Evolutionary conservation across 2,329 filamentous ascomycete genomes (phyloP), one percentile per base, ranked within the genome.

Genomic region (Trichophyton simii): DNA sequence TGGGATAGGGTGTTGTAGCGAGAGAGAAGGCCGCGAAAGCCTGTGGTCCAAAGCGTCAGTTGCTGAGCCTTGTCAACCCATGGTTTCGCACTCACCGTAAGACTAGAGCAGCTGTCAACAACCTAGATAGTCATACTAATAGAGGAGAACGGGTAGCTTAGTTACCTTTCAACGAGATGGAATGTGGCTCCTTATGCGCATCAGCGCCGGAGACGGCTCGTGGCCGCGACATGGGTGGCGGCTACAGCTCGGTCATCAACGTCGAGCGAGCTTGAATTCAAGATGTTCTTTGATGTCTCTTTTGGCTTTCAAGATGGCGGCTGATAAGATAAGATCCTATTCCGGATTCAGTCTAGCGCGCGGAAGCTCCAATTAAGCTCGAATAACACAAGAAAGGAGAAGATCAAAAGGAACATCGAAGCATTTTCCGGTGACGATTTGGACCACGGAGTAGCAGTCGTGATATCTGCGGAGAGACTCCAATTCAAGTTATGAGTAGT

Each of bases 161-260:
- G 34, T 38, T 70, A 78, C 77, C 88, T 78, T 91, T 92, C 60
- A 91, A 77, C 59, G 87, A 91, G 54, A 91, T 83, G 20, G 86
- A 84, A 74, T 91, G 88, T 42, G 88, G 87, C 74, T 91, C 88
- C 73, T 89, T 89, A 13, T 73, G 72, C 57, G 69, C 72, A 50
- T 78, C 77, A 57, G 75, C 74, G 13, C 71, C 68, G 15, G 75
- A 77, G 54, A 72, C 68, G 58, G 75, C 73, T 63, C 76, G 72
- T 59, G 75, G 69, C 34, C 75, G 75, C 66, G 75, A 72, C 76
- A 78, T 78, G 25, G 55, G 28, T 20, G 52, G 25, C 5, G 25
- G 15, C 34, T 55, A n/a, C 52, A 22, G 8, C 28, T 34, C 22
- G 13, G 22, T 52, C 46, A 52, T 5, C 20, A 15, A 52, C 25